These are phyloP conservation scores for Prunus davidiana DNA, from an alignment of 306 rosid species.

Conservation along the genomic window DNA sequence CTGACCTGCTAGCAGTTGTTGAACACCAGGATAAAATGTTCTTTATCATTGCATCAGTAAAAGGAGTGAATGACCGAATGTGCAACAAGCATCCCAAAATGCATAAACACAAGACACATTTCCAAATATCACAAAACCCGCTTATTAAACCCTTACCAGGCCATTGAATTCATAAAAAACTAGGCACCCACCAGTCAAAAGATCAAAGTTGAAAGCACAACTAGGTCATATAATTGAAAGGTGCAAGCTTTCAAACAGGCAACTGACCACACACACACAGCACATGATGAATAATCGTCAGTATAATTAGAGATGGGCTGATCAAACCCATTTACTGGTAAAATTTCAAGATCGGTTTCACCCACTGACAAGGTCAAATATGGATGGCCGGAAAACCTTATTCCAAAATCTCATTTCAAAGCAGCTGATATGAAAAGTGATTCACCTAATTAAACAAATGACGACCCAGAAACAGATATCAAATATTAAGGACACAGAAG, in stretches of 20 bases:
- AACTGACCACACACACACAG: conserved; percentile 6
- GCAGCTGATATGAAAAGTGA: conserved; percentile 16
- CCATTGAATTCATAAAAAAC: conserved; percentile 11
- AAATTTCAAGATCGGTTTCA: conserved; percentile 36
- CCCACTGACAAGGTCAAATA: conserved; percentile 27
- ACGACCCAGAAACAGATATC: conserved; percentile 22
- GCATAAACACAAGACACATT: conserved; percentile 16
- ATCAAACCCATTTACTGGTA: conserved; percentile 19
- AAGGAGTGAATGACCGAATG: conserved; percentile 15
- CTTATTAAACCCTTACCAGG: conserved; percentile 14
- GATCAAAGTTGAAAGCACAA: neutral
- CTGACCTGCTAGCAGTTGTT: neutral
- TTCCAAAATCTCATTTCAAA: conserved; percentile 13
- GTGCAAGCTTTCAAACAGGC: conserved; percentile 33
- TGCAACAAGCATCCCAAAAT: conserved; percentile 16
- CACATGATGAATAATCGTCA: neutral
- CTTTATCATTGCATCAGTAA: conserved; percentile 6
- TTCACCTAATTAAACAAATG: conserved; percentile 6
- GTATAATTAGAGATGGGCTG: neutral
- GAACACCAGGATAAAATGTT: neutral
- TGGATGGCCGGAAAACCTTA: neutral
- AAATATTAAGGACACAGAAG: neutral
- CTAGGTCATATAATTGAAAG: conserved; percentile 26
- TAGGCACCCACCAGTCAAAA: conserved; percentile 3
- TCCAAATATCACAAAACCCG: conserved; percentile 20